Evolutionary conservation across 108 stramenopile genomes (phyloP).

Genomic region (Skeletonema tropicum): DNA sequence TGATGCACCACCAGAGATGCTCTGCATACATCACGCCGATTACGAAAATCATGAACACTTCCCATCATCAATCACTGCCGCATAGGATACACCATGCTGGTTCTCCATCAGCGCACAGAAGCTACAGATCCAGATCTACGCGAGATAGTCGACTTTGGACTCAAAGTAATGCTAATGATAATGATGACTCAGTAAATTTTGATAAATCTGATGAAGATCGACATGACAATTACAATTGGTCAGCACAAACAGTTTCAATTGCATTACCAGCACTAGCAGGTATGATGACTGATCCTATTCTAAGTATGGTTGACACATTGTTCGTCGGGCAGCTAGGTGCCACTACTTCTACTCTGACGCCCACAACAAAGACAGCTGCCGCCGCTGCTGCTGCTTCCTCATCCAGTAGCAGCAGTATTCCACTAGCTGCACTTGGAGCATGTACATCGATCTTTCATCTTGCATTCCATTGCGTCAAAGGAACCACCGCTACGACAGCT

Average conservation of each 20-base stretch:
- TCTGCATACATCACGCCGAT: neutral
- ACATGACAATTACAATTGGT: slow-evolving; percentile 30
- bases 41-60: neutral
- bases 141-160: neutral
- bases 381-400: neutral
- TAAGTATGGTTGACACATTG: slow-evolving; percentile 68
- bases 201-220: neutral
- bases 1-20: neutral
- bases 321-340: slow-evolving; percentile 59
- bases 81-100: neutral
- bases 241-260: slow-evolving; percentile 50
- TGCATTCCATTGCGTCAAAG: slow-evolving; percentile 67
- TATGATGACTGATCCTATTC: slow-evolving; percentile 66
- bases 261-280: slow-evolving; percentile 68
- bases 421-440: slow-evolving; percentile 67
- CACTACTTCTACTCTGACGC: neutral
- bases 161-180: neutral
- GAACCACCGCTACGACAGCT: slow-evolving; percentile 59
- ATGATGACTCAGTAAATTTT: neutral
- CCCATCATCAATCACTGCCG: neutral
- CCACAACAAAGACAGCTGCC: neutral
- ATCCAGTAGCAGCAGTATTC: slow-evolving; percentile 20
- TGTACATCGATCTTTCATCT: slow-evolving; percentile 80
- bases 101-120: neutral
- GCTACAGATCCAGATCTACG: neutral